Evolutionary conservation across 2,329 filamentous ascomycete genomes (phyloP).

Genomic region (Calonectria pteridis): DNA sequence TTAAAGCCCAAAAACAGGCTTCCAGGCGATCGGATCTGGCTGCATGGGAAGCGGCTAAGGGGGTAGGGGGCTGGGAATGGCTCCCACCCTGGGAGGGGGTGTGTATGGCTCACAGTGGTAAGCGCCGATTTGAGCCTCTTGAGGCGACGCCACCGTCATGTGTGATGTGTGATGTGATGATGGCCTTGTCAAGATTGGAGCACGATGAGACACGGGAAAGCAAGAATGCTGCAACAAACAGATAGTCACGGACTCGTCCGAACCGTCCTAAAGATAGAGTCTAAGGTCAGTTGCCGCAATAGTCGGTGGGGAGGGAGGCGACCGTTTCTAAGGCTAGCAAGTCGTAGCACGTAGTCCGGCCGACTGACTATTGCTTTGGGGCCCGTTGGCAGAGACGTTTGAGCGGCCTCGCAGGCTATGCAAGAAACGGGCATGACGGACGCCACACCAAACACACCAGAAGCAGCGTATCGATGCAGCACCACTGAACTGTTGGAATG

Average conservation of each 20-base stretch:
- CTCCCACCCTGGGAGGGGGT: constrained; percentile 1
- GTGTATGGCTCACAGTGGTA: constrained; percentile 29
- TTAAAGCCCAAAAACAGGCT: constrained; percentile 33
- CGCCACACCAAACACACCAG: constrained; percentile 32
- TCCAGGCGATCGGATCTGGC: constrained; percentile 42
- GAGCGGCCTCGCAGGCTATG: constrained; percentile 37
- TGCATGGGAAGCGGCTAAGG: constrained; percentile 34
- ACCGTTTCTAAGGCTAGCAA: constrained; percentile 18
- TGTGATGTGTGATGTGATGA: constrained; percentile 1
- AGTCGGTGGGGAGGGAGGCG: constrained; percentile 10
- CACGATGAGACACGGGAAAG: constrained; percentile 1
- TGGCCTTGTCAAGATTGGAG: background rate
- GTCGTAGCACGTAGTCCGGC: background rate
- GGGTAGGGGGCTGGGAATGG: constrained; percentile 21
- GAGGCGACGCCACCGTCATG: constrained; percentile 19
- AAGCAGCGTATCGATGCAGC: constrained; percentile 15
- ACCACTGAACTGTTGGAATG: background rate
- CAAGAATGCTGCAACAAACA: background rate
- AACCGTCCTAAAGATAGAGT: constrained; percentile 8
- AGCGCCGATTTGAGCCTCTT: constrained; percentile 42
- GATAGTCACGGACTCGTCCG: constrained; percentile 10
- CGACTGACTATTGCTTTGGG: constrained; percentile 8
- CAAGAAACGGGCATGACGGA: constrained; percentile 34
- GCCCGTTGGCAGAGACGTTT: constrained; percentile 23
- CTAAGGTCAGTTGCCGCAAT: background rate